phyloP scores from a whole-genome alignment of 495 filamentous ascomycete species.

The Xylaria scruposa region DNA sequence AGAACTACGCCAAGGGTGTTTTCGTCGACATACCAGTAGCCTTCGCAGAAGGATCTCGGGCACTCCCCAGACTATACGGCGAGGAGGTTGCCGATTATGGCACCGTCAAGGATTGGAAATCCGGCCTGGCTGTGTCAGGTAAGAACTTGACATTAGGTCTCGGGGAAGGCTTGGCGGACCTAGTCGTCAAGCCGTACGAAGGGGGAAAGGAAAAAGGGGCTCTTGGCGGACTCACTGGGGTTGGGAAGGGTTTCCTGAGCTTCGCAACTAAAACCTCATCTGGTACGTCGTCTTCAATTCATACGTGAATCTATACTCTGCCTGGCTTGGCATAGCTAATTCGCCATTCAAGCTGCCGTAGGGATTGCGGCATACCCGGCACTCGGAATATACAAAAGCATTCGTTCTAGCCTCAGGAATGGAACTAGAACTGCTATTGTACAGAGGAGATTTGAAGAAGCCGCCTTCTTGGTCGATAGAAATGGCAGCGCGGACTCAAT shows the following conservation, averaged over 20 bases:
- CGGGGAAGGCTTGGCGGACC: constrained; percentile 4
- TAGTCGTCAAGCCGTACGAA: background rate
- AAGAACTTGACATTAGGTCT: background rate
- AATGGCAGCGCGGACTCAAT: background rate
- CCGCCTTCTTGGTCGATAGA: background rate
- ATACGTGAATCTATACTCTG: background rate
- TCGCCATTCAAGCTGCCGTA: background rate
- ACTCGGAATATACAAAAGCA: background rate
- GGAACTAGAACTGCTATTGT: background rate
- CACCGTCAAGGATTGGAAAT: background rate
- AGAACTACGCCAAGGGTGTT: background rate
- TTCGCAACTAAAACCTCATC: background rate
- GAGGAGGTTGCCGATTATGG: background rate
- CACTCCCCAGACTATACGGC: background rate
- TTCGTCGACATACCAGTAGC: background rate
- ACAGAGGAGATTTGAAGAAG: background rate
- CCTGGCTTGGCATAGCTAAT: background rate
- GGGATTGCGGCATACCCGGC: background rate
- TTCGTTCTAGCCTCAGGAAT: background rate
- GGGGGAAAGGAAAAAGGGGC: background rate
- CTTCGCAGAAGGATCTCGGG: background rate
- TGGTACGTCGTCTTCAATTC: background rate
- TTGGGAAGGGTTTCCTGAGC: background rate
- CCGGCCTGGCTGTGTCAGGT: background rate
- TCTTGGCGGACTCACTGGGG: background rate